These are phyloP conservation scores for Mucor lusitanicus DNA, from an alignment of 371 early-diverging fungal species.

Conservation along the genomic window DNA sequence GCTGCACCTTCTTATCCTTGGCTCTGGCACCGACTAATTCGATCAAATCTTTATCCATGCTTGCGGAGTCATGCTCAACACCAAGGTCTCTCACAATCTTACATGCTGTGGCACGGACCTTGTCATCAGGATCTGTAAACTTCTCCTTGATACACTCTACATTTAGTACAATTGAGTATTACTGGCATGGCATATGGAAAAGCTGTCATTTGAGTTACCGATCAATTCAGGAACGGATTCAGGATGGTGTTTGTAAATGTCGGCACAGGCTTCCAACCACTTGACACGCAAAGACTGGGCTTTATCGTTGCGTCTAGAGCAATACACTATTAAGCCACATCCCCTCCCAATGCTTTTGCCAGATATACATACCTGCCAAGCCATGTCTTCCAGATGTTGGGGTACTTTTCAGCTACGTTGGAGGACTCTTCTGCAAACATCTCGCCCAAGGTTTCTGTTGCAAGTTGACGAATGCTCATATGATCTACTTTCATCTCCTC, in stretches of 20 bases:
- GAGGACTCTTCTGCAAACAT: constrained; percentile 82
- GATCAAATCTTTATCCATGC: constrained; percentile 63
- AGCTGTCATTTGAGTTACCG: constrained; percentile 36
- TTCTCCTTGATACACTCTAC: constrained; percentile 69
- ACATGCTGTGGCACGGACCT: constrained; percentile 81
- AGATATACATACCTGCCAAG: constrained; percentile 57
- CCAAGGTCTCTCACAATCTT: constrained; percentile 69
- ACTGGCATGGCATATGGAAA: not conserved
- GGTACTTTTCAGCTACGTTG: constrained; percentile 72
- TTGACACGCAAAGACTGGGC: constrained; percentile 62
- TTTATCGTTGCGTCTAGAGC: constrained; percentile 78
- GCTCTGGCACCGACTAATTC: constrained; percentile 73
- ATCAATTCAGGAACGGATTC: constrained; percentile 69
- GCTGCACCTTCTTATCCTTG: constrained; percentile 81
- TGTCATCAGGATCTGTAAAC: constrained; percentile 90
- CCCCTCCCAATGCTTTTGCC: not conserved
- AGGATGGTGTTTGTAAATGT: constrained; percentile 69
- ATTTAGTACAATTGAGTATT: not conserved
- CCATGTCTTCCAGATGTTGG: constrained; percentile 90
- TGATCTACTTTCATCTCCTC: constrained; percentile 89
- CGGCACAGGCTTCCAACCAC: constrained; percentile 74
- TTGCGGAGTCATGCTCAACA: constrained; percentile 44
- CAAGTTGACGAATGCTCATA: constrained; percentile 72
- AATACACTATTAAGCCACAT: not conserved
- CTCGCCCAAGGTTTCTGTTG: constrained; percentile 79